These are phyloP conservation scores for Populus tomentosa DNA, from an alignment of 441 rosid genomes.

Conservation along the genomic window DNA sequence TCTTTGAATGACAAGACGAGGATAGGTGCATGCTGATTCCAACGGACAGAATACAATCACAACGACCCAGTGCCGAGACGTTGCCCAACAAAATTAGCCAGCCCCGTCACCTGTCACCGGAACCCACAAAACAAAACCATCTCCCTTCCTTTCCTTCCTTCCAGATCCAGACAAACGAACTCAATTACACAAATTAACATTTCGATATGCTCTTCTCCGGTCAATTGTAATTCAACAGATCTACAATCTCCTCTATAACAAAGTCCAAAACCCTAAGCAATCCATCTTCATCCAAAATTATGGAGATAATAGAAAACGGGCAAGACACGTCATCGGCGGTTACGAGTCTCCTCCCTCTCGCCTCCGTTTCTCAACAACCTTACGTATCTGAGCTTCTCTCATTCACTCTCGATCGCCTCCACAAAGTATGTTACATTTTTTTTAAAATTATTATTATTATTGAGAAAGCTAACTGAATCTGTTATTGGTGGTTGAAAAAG, in stretches of 20 bases:
- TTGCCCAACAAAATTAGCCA: background rate
- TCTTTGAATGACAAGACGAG: background rate
- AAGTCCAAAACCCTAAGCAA: background rate
- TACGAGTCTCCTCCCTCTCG: constrained; percentile 59
- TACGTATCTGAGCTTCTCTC: constrained; percentile 94
- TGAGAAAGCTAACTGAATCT: background rate
- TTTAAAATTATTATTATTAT: background rate
- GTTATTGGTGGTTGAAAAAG: constrained; percentile 26
- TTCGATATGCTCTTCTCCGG: background rate
- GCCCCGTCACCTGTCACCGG: background rate
- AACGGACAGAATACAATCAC: background rate
- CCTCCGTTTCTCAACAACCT: constrained; percentile 80
- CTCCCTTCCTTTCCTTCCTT: background rate
- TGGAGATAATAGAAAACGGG: constrained; percentile 49
- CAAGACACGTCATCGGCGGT: constrained; percentile 34
- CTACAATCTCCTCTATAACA: background rate
- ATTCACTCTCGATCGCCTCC: constrained; percentile 97
- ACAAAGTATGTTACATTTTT: constrained; percentile 50
- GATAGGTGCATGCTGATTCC: background rate
- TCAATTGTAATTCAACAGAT: background rate
- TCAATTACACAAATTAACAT: background rate
- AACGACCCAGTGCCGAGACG: background rate
- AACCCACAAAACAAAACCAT: background rate
- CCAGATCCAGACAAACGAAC: background rate
- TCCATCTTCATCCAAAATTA: background rate